phyloP scores from a whole-genome alignment of 345 rosid species.

The Acer campestre region DNA sequence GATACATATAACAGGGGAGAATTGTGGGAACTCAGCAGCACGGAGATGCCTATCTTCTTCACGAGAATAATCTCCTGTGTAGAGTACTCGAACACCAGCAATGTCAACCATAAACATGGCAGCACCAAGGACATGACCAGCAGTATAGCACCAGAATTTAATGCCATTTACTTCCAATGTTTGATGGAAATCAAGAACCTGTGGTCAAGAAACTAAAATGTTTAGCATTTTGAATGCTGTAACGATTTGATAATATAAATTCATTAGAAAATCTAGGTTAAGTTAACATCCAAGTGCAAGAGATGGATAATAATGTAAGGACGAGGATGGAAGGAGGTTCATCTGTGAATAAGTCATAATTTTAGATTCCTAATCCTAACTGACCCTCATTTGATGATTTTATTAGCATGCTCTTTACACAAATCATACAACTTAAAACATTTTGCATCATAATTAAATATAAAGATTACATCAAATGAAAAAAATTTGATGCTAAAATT shows the following conservation, averaged over 20 bases:
- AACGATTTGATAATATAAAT: background rate
- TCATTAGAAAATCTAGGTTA: background rate
- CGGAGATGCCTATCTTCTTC: conserved; percentile 95
- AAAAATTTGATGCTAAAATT: no score
- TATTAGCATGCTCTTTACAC: background rate
- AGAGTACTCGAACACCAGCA: conserved; percentile 90
- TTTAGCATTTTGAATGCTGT: background rate
- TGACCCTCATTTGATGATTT: background rate
- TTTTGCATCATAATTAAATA: no score
- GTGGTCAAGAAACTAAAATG: conserved; percentile 5
- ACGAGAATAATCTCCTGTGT: conserved; percentile 94
- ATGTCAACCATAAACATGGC: conserved; percentile 99
- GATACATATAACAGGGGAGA: conserved; percentile 94
- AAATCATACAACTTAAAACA: background rate
- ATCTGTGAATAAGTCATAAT: background rate
- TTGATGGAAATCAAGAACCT: conserved; percentile 95
- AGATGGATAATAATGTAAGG: background rate
- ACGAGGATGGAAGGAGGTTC: background rate
- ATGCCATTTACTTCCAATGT: conserved; percentile 88
- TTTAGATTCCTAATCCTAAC: background rate
- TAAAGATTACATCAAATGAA: no score
- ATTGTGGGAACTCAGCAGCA: conserved; percentile 95
- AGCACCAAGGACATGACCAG: conserved; percentile 99
- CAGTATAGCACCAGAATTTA: conserved; percentile 96
- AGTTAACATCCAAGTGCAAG: background rate